Percentiles rank a stretch among this genome's conserved stretches.
These are phyloP conservation scores for Arthroderma uncinatum DNA, from an alignment of 2,329 filamentous ascomycete species.

Conservation along the genomic window DNA sequence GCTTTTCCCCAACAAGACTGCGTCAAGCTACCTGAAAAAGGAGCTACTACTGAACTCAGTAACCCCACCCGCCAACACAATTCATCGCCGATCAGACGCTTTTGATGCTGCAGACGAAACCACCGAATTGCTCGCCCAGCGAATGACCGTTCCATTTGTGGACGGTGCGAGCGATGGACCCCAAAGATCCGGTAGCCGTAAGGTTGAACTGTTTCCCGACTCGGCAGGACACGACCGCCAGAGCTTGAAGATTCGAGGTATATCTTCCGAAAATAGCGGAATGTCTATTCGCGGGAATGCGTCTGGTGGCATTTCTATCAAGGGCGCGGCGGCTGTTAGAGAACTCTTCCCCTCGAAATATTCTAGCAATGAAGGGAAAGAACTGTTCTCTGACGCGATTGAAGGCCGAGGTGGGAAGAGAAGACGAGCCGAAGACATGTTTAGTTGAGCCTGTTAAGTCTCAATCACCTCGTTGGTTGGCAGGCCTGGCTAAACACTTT, in stretches of 20 bases:
- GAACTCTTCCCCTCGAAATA: slow-evolving; percentile 60
- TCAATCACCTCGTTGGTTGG: background rate
- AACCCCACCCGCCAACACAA: slow-evolving; percentile 35
- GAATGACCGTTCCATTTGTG: slow-evolving; percentile 41
- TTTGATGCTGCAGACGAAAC: slow-evolving; percentile 47
- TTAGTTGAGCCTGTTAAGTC: slow-evolving; percentile 41
- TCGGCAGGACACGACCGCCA: slow-evolving; percentile 8
- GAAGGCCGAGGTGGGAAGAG: slow-evolving; percentile 49
- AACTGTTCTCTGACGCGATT: slow-evolving; percentile 53
- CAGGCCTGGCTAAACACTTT: too few species aligned
- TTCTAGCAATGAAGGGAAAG: slow-evolving; percentile 51
- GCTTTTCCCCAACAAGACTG: slow-evolving; percentile 36
- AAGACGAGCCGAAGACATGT: slow-evolving; percentile 62
- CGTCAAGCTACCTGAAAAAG: slow-evolving; percentile 37
- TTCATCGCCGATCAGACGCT: slow-evolving; percentile 39
- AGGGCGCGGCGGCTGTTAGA: slow-evolving; percentile 53
- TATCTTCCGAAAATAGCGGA: slow-evolving; percentile 36
- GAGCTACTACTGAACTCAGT: slow-evolving; percentile 42
- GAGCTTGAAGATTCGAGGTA: slow-evolving; percentile 50
- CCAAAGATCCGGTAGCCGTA: slow-evolving; percentile 20
- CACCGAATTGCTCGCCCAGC: slow-evolving; percentile 40
- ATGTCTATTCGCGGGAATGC: slow-evolving; percentile 33
- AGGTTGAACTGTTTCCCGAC: slow-evolving; percentile 33
- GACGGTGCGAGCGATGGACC: slow-evolving; percentile 28
- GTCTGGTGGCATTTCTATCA: slow-evolving; percentile 50